Evolutionary conservation across 176 grass and related monocot genomes (phyloP).

Genomic region (Avena atlantica): DNA sequence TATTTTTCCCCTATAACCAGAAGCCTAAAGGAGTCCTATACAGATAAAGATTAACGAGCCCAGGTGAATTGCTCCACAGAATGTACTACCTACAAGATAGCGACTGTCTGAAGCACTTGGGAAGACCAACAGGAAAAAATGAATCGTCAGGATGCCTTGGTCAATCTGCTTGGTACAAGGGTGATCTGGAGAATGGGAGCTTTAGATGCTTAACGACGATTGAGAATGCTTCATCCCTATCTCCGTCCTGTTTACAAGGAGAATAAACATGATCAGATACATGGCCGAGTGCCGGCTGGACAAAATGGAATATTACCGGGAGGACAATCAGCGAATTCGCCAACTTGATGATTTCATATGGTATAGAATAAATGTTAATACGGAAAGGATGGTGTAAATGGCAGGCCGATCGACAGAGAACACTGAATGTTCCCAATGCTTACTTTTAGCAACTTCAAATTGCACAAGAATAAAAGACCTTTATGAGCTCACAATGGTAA

Average conservation of each 20-base stretch:
- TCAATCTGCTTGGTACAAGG: slow-evolving; percentile 14
- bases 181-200: slow-evolving; percentile 1
- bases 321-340: not conserved
- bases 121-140: not conserved
- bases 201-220: not conserved
- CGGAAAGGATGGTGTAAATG: not conserved
- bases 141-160: slow-evolving; percentile 37
- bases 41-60: not conserved
- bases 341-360: not conserved
- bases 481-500: not conserved
- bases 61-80: slow-evolving; percentile 1
- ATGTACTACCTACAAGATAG: slow-evolving; percentile 39
- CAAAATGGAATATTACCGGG: not conserved
- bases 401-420: not conserved
- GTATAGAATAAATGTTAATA: not conserved
- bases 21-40: slow-evolving; percentile 47
- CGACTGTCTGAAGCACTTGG: slow-evolving; percentile 37
- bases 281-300: not conserved
- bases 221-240: not conserved
- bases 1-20: slow-evolving; percentile 11
- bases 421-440: not conserved
- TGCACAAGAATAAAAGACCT: not conserved
- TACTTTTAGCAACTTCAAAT: not conserved
- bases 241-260: slow-evolving; percentile 26
- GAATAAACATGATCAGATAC: slow-evolving; percentile 26